A percentile compares a stretch with the other conserved stretches of the same genome.
These are phyloP conservation scores for Corchorus olitorius DNA, from an alignment of 345 rosid species.

Conservation along the genomic window DNA sequence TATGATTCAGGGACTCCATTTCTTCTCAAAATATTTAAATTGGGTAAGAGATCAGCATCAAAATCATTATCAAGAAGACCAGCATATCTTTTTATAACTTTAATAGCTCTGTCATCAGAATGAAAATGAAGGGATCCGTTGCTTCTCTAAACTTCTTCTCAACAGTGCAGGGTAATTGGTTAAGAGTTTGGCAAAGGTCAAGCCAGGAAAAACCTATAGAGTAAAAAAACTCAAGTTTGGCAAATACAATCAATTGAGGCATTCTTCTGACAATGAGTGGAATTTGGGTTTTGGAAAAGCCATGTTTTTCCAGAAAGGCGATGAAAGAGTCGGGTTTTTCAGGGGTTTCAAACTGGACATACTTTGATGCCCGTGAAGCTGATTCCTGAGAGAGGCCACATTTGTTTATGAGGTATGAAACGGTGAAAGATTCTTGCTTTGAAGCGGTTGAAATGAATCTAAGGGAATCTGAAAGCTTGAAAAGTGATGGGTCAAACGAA, in stretches of 20 bases:
- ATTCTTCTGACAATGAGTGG: neutral
- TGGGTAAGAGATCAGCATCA: neutral
- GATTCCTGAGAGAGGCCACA: conserved; percentile 38
- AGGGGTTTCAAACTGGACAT: conserved; percentile 20
- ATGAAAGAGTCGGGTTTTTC: conserved; percentile 28
- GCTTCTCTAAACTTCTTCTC: neutral
- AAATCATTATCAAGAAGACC: neutral
- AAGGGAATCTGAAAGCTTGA: neutral
- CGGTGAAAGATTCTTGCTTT: conserved; percentile 23
- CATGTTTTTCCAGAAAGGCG: conserved; percentile 9
- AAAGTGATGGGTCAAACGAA: too few relatives aligned
- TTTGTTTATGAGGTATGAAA: conserved; percentile 39
- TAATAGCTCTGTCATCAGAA: conserved; percentile 2
- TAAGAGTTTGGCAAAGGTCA: conserved; percentile 15
- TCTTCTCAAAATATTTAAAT: conserved; percentile 10
- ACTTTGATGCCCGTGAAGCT: conserved; percentile 25
- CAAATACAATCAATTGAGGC: neutral
- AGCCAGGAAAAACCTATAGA: conserved; percentile 23
- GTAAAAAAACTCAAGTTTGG: conserved; percentile 32
- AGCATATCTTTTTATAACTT: neutral
- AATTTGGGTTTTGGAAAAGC: conserved; percentile 30
- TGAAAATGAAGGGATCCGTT: conserved; percentile 21
- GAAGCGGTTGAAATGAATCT: conserved; percentile 15
- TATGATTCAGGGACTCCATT: conserved; percentile 27
- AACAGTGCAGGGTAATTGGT: neutral